Evolutionary conservation across 805 yeast genomes (phyloP).

Genomic region (Ogataea pini): DNA sequence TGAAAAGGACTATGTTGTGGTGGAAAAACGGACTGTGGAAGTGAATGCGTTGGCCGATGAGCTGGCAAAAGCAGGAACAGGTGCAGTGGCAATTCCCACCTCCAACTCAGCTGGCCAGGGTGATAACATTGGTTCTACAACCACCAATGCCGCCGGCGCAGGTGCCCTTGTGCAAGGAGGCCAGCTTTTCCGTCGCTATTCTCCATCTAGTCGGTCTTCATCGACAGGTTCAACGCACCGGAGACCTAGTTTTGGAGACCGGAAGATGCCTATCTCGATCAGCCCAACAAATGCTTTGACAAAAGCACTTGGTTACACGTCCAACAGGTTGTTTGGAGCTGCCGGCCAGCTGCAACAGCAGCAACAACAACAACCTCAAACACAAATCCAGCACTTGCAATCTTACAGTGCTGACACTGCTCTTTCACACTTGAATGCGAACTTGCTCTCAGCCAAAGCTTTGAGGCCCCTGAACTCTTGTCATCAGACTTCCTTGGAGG

Average conservation of each 20-base stretch:
- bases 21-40: constrained; percentile 92
- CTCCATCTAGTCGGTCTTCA: constrained; percentile 46
- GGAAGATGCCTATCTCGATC: constrained; percentile 67
- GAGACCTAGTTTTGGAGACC: constrained; percentile 62
- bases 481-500: constrained; percentile 26
- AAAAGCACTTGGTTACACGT: constrained; percentile 83
- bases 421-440: constrained; percentile 19
- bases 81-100: constrained; percentile 42
- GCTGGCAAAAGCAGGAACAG: constrained; percentile 52
- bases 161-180: background rate
- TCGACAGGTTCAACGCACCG: constrained; percentile 50
- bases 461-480: constrained; percentile 30
- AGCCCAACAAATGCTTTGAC: constrained; percentile 87
- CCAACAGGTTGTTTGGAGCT: constrained; percentile 78
- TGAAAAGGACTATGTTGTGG: constrained; percentile 90
- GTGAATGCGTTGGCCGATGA: constrained; percentile 96
- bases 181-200: constrained; percentile 27
- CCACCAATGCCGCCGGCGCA: background rate
- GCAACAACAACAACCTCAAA: background rate
- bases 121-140: background rate
- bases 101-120: constrained; percentile 6
- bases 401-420: constrained; percentile 19
- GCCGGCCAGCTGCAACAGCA: constrained; percentile 12
- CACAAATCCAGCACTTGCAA: constrained; percentile 17
- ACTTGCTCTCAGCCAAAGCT: constrained; percentile 19